These are phyloP conservation scores for Fusarium sp. DNA, from an alignment of 2,329 filamentous ascomycete species.

Conservation along the genomic window DNA sequence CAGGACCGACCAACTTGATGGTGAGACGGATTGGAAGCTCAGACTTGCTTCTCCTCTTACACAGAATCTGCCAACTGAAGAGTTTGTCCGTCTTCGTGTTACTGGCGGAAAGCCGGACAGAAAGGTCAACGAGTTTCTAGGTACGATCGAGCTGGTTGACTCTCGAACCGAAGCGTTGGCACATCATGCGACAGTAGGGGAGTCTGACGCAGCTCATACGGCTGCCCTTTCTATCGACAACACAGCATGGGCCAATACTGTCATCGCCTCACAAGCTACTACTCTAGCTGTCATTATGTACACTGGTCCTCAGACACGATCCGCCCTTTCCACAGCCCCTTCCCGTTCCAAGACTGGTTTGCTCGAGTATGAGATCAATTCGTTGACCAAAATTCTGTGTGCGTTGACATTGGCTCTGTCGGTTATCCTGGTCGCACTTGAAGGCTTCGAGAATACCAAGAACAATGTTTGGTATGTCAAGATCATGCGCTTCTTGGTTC, in stretches of 20 bases:
- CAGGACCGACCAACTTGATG: slow-evolving; percentile 94
- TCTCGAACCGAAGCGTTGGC: slow-evolving; percentile 63
- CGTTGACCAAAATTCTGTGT: slow-evolving; percentile 94
- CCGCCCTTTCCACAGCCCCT: slow-evolving; percentile 89
- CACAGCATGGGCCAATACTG: slow-evolving; percentile 98
- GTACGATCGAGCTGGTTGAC: slow-evolving; percentile 82
- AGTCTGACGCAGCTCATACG: slow-evolving; percentile 61
- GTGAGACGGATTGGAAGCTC: slow-evolving; percentile 98
- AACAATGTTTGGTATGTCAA: slow-evolving; percentile 90
- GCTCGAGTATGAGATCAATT: slow-evolving; percentile 96
- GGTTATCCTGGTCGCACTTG: slow-evolving; percentile 85
- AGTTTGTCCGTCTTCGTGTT: slow-evolving; percentile 77
- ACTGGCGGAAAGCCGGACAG: slow-evolving; percentile 91
- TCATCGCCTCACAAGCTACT: slow-evolving; percentile 91
- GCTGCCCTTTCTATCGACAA: slow-evolving; percentile 92
- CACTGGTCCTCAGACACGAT: slow-evolving; percentile 92
- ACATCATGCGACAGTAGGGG: slow-evolving; percentile 51
- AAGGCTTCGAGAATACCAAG: slow-evolving; percentile 78
- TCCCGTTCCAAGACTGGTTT: slow-evolving; percentile 95
- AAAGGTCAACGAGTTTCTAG: slow-evolving; percentile 94
- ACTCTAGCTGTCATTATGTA: slow-evolving; percentile 93
- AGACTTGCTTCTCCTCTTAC: slow-evolving; percentile 87
- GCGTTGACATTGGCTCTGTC: slow-evolving; percentile 87
- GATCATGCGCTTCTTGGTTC: slow-evolving; percentile 96
- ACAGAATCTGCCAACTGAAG: slow-evolving; percentile 78